Evolutionary conservation across 257 asterid species (phyloP).

Genomic region (Henckelia pumila): DNA sequence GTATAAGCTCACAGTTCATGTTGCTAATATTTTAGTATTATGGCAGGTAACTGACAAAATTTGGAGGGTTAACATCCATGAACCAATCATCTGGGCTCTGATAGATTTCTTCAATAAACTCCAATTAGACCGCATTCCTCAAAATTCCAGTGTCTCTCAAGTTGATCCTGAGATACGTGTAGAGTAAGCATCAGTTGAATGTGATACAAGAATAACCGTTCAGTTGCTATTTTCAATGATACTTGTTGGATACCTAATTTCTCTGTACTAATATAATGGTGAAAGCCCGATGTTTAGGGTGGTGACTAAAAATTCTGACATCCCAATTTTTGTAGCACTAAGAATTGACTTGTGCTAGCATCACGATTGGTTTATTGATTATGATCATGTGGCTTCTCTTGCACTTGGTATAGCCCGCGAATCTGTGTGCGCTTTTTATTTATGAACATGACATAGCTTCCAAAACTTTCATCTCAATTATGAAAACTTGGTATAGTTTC

Average conservation of each 20-base stretch:
- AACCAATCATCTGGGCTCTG: constrained; percentile 94
- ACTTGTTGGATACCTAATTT: not conserved
- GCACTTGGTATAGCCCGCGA: not conserved
- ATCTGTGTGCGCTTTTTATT: not conserved
- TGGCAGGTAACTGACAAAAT: constrained; percentile 72
- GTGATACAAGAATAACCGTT: constrained; percentile 7
- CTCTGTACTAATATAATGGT: not conserved
- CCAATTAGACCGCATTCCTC: constrained; percentile 73
- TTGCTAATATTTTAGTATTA: constrained; percentile 22
- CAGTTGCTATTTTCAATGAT: constrained; percentile 10
- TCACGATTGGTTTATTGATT: not conserved
- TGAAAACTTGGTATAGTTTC: constrained; percentile 1
- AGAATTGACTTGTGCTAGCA: not conserved
- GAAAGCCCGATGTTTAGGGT: not conserved
- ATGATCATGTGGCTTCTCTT: not conserved
- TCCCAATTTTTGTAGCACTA: not conserved
- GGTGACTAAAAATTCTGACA: not conserved
- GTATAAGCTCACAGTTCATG: constrained; percentile 15
- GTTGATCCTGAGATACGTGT: constrained; percentile 97
- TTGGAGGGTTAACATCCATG: constrained; percentile 94
- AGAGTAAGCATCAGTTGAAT: constrained; percentile 55
- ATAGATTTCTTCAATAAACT: constrained; percentile 81
- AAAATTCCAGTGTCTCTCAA: constrained; percentile 73
- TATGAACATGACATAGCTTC: not conserved
- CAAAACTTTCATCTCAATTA: not conserved